Evolutionary conservation across 2,329 filamentous ascomycete species (phyloP).

Genomic region (Penicillium freii): DNA sequence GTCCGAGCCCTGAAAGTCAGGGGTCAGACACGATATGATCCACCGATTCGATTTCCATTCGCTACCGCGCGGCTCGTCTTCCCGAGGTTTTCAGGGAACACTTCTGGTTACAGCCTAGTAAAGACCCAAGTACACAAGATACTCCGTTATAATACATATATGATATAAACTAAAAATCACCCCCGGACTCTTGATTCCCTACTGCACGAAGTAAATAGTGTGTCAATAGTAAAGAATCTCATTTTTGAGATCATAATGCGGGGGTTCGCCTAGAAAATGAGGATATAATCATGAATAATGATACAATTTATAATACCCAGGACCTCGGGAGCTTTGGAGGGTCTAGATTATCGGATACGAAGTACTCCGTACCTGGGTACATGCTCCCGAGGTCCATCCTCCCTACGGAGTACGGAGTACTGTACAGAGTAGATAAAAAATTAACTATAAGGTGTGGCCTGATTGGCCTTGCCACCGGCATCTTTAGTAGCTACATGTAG

Average conservation of each 20-base stretch:
- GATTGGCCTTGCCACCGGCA: neutral
- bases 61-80: conserved; percentile 23
- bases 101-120: neutral
- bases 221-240: neutral
- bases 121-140: neutral
- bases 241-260: neutral
- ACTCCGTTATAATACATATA: neutral
- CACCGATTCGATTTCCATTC: conserved; percentile 12
- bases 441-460: neutral
- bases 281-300: neutral
- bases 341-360: neutral
- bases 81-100: conserved; percentile 14
- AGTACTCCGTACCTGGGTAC: no score
- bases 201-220: neutral
- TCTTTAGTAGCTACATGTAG: neutral
- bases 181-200: neutral
- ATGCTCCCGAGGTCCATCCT: neutral
- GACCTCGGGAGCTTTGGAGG: neutral
- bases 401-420: neutral
- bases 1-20: neutral
- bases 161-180: neutral
- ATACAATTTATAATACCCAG: neutral
- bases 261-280: no score
- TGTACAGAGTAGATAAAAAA: neutral
- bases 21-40: neutral